Conservation (phyloP, 805 yeast species). For the Saccharomyces eubayanus region DNA sequence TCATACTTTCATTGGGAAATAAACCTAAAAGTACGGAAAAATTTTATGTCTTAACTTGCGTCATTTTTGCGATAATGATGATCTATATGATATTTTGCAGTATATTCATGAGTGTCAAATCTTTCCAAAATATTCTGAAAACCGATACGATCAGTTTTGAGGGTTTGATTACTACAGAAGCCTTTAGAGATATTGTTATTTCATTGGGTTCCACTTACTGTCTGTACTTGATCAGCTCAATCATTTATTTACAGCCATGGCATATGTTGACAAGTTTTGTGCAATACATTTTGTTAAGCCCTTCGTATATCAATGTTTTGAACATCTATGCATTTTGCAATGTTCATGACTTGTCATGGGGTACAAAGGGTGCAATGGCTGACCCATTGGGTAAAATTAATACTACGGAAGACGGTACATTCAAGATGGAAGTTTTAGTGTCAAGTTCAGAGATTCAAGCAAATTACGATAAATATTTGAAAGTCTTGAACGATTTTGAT, state of each 20-base stretch:
- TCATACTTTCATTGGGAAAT: conserved; percentile 87
- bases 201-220: conserved; percentile 79
- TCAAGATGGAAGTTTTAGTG: conserved; percentile 67
- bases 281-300: conserved; percentile 78
- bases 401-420: conserved; percentile 53
- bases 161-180: conserved; percentile 50
- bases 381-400: conserved; percentile 76
- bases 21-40: conserved; percentile 83
- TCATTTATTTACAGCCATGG: conserved; percentile 82
- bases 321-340: conserved; percentile 94
- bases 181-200: conserved; percentile 81
- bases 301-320: conserved; percentile 82
- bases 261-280: conserved; percentile 83
- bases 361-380: conserved; percentile 79
- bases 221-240: conserved; percentile 68
- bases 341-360: conserved; percentile 96
- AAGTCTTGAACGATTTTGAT: conserved; percentile 40
- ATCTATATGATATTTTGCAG: conserved; percentile 84
- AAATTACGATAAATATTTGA: conserved; percentile 57
- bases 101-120: conserved; percentile 64
- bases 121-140: conserved; percentile 45
- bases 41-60: conserved; percentile 66
- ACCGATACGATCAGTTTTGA: conserved; percentile 33
- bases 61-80: conserved; percentile 83
- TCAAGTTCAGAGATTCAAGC: conserved; percentile 68